Conservation (phyloP, 192 early-diverging fungal genomes). For the Hyaloraphidium curvatum region DNA sequence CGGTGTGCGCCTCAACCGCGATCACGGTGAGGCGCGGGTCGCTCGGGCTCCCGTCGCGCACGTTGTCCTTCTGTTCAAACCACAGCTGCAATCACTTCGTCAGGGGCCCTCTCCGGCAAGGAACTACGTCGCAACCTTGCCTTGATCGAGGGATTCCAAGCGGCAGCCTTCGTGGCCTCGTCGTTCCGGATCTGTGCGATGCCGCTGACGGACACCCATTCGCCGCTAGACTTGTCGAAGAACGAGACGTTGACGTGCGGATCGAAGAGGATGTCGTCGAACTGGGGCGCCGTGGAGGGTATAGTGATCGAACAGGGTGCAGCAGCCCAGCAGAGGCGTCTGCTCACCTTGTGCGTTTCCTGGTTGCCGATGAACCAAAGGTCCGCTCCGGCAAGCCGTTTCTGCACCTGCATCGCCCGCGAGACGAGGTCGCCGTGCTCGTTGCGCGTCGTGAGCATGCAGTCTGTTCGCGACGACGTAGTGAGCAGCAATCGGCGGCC, state of each 20-base stretch:
- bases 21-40: slow-evolving; percentile 23
- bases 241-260: slow-evolving; percentile 21
- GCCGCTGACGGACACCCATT: slow-evolving; percentile 24
- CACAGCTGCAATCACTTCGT: no score
- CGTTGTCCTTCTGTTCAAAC: no score
- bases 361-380: slow-evolving; percentile 25
- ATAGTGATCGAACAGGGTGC: no score
- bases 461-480: no score
- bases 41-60: slow-evolving; percentile 18
- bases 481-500: no score
- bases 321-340: no score
- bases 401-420: slow-evolving; percentile 8
- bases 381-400: slow-evolving; percentile 10
- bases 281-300: no score
- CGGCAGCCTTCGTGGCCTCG: slow-evolving; percentile 14
- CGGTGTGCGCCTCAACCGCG: slow-evolving; percentile 15
- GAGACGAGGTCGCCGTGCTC: slow-evolving; percentile 15
- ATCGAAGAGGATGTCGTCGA: slow-evolving; percentile 20
- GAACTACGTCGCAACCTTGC: no score
- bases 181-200: slow-evolving; percentile 15
- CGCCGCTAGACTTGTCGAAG: slow-evolving; percentile 10
- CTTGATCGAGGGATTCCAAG: no score
- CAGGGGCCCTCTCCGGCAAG: no score
- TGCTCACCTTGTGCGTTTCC: slow-evolving; percentile 19
- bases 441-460: no score